Conservation (phyloP, 2,329 filamentous ascomycete genomes). For the Juglanconis juglandina region DNA sequence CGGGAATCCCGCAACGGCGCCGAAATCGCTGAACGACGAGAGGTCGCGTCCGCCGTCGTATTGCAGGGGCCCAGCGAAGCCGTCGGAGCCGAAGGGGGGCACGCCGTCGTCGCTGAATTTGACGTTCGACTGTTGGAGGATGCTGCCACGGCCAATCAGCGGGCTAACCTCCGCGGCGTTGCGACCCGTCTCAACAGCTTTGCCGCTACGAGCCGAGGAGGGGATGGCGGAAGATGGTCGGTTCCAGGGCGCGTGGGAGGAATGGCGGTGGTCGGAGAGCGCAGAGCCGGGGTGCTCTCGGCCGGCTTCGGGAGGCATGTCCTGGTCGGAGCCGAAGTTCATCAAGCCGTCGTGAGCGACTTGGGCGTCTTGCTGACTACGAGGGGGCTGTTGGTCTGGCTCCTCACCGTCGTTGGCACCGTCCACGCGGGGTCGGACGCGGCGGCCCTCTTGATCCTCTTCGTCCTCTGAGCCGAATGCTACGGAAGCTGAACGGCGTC, state of each 20-base stretch:
- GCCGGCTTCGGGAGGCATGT: slow-evolving; percentile 26
- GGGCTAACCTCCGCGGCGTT: slow-evolving; percentile 34
- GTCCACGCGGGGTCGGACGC: slow-evolving; percentile 35
- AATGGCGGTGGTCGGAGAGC: slow-evolving; percentile 28
- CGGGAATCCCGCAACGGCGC: slow-evolving; percentile 18
- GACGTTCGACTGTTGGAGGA: slow-evolving; percentile 38
- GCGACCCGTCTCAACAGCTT: slow-evolving; percentile 34
- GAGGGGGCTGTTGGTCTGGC: slow-evolving; percentile 2
- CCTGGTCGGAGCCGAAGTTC: slow-evolving; percentile 15
- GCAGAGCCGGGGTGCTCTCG: slow-evolving; percentile 21
- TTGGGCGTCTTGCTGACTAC: slow-evolving; percentile 21
- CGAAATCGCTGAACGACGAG: slow-evolving; percentile 29
- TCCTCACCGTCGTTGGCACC: slow-evolving; percentile 19
- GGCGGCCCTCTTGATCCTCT: slow-evolving; percentile 31
- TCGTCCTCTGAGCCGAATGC: slow-evolving; percentile 37
- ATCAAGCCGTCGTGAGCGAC: slow-evolving; percentile 18
- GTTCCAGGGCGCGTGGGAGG: slow-evolving; percentile 51
- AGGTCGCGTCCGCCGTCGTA: slow-evolving; percentile 25
- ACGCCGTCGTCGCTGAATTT: slow-evolving; percentile 43
- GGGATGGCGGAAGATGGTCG: slow-evolving; percentile 44
- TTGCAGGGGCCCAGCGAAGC: slow-evolving; percentile 23
- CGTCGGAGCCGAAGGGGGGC: slow-evolving; percentile 32
- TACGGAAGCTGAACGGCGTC: slow-evolving; percentile 41
- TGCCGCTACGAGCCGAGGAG: slow-evolving; percentile 41
- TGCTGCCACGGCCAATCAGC: slow-evolving; percentile 33